Base-by-base conservation (phyloP, 352 stramenopile species). In the Halophytophthora batemanensis region DNA sequence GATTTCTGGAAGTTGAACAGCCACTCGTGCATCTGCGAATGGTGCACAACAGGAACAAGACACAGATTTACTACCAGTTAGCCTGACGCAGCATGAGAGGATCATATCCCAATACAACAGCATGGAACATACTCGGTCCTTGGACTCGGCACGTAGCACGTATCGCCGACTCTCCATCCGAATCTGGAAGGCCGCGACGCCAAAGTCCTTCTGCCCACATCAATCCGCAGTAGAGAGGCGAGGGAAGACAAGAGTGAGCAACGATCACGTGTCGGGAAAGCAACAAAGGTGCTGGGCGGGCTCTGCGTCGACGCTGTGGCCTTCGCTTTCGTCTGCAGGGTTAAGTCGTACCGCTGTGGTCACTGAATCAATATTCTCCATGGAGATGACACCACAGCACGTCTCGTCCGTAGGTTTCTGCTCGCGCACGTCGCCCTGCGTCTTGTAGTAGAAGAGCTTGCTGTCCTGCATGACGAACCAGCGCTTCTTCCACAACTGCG, bases 1-100 rank as follows among this genome's bases (percentile, higher is more conserved):
- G 81, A 94, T 69, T 89, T 86, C 48, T 94, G 84, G 62, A 94
- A 94, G 34, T 92, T 90, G 66, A 94, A 94, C 22, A 94, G 61
- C 84, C 84, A 94, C 51, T 92, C 78, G 50, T 92, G 81, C 84
- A 94, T 94, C 83, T 92, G 56, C n/a, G n/a, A 11, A 18, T 2
- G 14, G 3, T n/a, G n/a, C 21, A 53, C 34, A 12, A 21, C 22
- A 6, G 31, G 21, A 2, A 19, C 33, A 46, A 23, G 3, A 48
- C 39, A 23, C 12, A 56, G 31, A 2, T 19, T 15, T 45, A 42
- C 28, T 29, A 13, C 58, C 22, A 61, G 40, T 18, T 53, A 21
- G 40, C 28, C 19, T 49, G 18, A 7, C 34, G 49, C 21, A n/a
- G 40, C 23, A 39, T 29, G 4, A 38, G 15, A 56, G 3, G n/a